phyloP scores from a whole-genome alignment of 106 monocot species.

The Apostasia ramifera region DNA sequence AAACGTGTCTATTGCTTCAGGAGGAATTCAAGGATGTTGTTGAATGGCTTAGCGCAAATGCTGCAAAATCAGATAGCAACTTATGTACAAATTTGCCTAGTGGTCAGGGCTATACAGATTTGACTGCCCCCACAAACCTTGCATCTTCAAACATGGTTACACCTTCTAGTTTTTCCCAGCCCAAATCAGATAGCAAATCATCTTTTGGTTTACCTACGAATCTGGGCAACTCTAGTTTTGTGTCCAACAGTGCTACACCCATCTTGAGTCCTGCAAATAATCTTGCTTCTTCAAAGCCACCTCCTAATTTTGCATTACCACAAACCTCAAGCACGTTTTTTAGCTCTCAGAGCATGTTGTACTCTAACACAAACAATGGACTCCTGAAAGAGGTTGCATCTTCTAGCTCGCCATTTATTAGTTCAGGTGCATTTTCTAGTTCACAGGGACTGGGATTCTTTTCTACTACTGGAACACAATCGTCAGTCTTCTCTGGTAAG shows the following conservation, averaged over 20 bases:
- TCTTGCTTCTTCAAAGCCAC: neutral
- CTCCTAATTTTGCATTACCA: neutral
- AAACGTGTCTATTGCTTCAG: constrained; percentile 25
- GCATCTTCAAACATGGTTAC: neutral
- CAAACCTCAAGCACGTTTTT: constrained; percentile 1
- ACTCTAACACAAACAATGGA: constrained; percentile 17
- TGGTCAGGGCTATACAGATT: constrained; percentile 17
- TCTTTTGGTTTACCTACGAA: constrained; percentile 2
- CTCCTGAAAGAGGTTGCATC: constrained; percentile 13
- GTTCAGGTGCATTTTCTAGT: constrained; percentile 11
- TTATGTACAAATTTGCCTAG: constrained; percentile 10
- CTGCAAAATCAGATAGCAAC: constrained; percentile 26
- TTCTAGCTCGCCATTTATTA: constrained; percentile 13
- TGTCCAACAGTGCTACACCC: neutral
- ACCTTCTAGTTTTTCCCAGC: neutral
- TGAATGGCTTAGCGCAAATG: constrained; percentile 70
- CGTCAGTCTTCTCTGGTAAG: constrained; percentile 36
- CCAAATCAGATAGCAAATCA: neutral
- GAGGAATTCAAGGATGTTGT: constrained; percentile 94
- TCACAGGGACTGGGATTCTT: constrained; percentile 35
- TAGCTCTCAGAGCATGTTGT: constrained; percentile 5
- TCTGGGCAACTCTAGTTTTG: neutral
- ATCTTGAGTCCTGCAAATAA: neutral
- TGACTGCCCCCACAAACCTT: neutral
- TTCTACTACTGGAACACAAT: constrained; percentile 36